Base-by-base conservation (phyloP, 108 stramenopile species). In the Nitzschia sp. region DNA sequence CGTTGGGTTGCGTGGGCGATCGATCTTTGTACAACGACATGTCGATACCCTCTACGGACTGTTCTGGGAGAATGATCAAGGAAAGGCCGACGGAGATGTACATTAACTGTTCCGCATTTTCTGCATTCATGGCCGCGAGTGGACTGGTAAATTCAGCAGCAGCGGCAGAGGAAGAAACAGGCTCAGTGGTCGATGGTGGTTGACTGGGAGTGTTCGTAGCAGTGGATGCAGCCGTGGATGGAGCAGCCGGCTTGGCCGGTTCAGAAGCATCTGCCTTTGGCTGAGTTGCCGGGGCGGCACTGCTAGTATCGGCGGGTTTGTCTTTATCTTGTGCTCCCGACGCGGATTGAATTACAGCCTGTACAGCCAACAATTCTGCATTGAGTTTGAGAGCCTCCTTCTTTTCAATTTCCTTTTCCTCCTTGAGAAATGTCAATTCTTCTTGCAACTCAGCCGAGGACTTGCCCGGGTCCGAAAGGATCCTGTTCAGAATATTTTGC, bases 61-160 rank as follows among this genome's bases (percentile, higher is more conserved):
- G 57, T 65, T 90, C 83, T 6, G 89, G 89, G 17, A 87, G 71
- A 63, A 87, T 51, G 54, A 90, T 83, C 44, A 88, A 76, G 72
- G 57, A 75, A 58, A 90, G 56, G 26, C 89, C 89, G 8, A 83
- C 84, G 50, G 79, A 75, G 24, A 78, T 65, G 51, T 78, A 90
- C 60, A 84, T 56, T 0, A 85, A 55, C 48, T 84, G 79, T 46
- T 90, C 86, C 10, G 75, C 70, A 44, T 66, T 75, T 14, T 84
- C 83, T 17, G 71, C 80, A 75, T 70, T 79, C 57, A 55, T 26
- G 55, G 41, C 50, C 22, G 57, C 57, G 6, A 53, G 55, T 6
- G 46, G 56, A 25, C 26, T 51, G 9, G 51, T 34, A 21, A 8
- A n/a, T 11, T 29, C 19, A 42, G 12, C 56, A 39, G 50, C 51